Base-by-base conservation (phyloP, 768 basidiomycete genomes). In the Rhodotorula diobovata region DNA sequence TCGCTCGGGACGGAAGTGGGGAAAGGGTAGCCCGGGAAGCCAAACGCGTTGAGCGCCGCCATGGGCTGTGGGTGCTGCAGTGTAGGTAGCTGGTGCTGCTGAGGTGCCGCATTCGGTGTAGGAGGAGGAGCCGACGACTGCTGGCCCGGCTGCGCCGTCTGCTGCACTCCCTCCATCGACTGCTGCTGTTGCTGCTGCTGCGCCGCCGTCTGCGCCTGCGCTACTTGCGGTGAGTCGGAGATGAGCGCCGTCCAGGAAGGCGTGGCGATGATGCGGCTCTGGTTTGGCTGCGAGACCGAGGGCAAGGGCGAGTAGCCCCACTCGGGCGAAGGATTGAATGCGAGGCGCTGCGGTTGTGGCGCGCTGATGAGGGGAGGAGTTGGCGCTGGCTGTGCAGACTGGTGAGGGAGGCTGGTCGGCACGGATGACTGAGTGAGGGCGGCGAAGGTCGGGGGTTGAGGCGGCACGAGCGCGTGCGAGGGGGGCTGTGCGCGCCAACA, bases 161-260 rank as follows among this genome's bases (percentile, higher is more conserved):
- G 48, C 48, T 25, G 48, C 48, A 46, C 45, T 16, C 45, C 45
- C 18, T 46, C 45, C 45, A 46, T 25, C 48, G 48, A 25, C 59
- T 18, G 59, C 43, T 50, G 45, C 45, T 45, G 30, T 5, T 45
- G 34, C 34, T 35, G 15, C 32, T 34, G 41, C 18, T 12, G 28
- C 4, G 65, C 30, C 18, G 34, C n/a, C n/a, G 34, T 10, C 35
- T 34, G 48, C 23, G 25, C 48, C 48, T 50, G 48, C 48, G 45
- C 20, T 21, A 21, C 23, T 7, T 18, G 45, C 3, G 23, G 23
- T 12, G 48, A 23, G 23, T 50, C 48, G 25, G 48, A n/a, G 51
- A 73, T 68, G 21, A 73, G 41, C 7, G 72, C 68, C 0, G 72
- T 69, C 72, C 72, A 73, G 0, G 67, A 63, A 0, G 72, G 72